Percentiles rank a stretch among this genome's conserved stretches.
These are phyloP conservation scores for Globisporangium nunn DNA, from an alignment of 352 stramenopile species.

Conservation along the genomic window DNA sequence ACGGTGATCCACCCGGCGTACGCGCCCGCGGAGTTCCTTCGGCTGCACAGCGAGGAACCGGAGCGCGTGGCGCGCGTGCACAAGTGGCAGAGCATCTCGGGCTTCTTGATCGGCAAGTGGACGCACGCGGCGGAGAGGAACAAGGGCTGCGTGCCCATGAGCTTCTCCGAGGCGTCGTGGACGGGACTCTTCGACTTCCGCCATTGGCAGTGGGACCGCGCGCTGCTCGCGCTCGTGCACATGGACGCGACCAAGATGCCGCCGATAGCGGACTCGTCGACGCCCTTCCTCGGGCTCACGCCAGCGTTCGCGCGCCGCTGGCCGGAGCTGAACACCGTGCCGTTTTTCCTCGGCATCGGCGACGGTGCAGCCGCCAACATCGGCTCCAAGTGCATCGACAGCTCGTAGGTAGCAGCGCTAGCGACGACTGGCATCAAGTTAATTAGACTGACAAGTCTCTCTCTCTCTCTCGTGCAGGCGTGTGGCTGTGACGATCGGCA, in stretches of 20 bases:
- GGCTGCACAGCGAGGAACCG: conserved; percentile 62
- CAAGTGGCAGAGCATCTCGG: conserved; percentile 89
- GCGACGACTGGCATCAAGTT: background rate
- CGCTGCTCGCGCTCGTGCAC: conserved; percentile 63
- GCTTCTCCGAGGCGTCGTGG: conserved; percentile 93
- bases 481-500: conserved; percentile 93
- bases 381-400: conserved; percentile 88
- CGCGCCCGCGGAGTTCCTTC: conserved; percentile 82
- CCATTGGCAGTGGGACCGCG: conserved; percentile 76
- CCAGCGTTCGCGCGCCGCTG: conserved; percentile 56
- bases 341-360: conserved; percentile 88
- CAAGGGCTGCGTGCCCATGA: conserved; percentile 65
- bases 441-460: too few relatives aligned
- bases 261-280: conserved; percentile 53
- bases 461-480: conserved; percentile 23
- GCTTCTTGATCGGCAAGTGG: conserved; percentile 87
- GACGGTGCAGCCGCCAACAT: conserved; percentile 94
- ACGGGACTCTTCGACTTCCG: conserved; percentile 91
- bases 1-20: conserved; percentile 87
- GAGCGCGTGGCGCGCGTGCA: conserved; percentile 36
- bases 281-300: conserved; percentile 49
- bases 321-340: conserved; percentile 51
- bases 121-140: conserved; percentile 22
- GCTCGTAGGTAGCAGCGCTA: conserved; percentile 32
- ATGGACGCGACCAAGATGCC: conserved; percentile 74